Percentiles rank a stretch among this genome's conserved stretches.
These are phyloP conservation scores for Psilocybe subaeruginosa DNA, from an alignment of 768 basidiomycete genomes.

Conservation along the genomic window DNA sequence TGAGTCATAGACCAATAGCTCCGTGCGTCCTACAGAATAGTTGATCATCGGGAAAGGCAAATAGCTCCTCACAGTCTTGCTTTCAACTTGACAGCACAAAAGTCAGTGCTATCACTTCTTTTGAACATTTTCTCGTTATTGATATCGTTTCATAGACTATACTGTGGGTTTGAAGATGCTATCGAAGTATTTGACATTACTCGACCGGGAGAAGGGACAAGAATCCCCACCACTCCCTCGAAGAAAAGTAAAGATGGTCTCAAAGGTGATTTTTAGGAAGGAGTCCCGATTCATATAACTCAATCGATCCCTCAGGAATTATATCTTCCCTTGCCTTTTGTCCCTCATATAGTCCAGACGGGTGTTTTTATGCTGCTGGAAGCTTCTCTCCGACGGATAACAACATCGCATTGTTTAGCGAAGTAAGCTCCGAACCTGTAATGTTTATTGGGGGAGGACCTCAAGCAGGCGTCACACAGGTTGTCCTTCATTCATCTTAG, in stretches of 20 bases:
- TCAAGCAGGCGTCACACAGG: constrained; percentile 57
- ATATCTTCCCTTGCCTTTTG: constrained; percentile 85
- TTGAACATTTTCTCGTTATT: not conserved
- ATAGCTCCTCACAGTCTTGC: constrained; percentile 85
- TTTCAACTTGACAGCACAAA: constrained; percentile 71
- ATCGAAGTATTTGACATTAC: constrained; percentile 85
- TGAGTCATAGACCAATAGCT: constrained; percentile 50
- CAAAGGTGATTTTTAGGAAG: constrained; percentile 60
- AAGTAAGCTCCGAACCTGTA: constrained; percentile 56
- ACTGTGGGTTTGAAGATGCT: constrained; percentile 85
- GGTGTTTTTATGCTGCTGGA: constrained; percentile 77
- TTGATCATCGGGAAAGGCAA: constrained; percentile 92
- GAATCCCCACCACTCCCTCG: constrained; percentile 70
- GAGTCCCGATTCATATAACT: not conserved
- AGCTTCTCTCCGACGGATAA: constrained; percentile 57
- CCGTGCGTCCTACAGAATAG: constrained; percentile 88
- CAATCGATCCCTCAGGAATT: constrained; percentile 57
- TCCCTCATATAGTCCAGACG: constrained; percentile 50
- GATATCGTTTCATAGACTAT: constrained; percentile 52
- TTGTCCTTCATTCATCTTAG: constrained; percentile 21
- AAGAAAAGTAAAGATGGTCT: constrained; percentile 84
- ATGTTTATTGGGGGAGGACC: constrained; percentile 66
- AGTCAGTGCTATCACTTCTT: constrained; percentile 43
- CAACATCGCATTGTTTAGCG: constrained; percentile 71
- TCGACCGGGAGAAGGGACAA: constrained; percentile 71